phyloP scores from a whole-genome alignment of 306 rosid genomes.

The Rosa lucieae region DNA sequence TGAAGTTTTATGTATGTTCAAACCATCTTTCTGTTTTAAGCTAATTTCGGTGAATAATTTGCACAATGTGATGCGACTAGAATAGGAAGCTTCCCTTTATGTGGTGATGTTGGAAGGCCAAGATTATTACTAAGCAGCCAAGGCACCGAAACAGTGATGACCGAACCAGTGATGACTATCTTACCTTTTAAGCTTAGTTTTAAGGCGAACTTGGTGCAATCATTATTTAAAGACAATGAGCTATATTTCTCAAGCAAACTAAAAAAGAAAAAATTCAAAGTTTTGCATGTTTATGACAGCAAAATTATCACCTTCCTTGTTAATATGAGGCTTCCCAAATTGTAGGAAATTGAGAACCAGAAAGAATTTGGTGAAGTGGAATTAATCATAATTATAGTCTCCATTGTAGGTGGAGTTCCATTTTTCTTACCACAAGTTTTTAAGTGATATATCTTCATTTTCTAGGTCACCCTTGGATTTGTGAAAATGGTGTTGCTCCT shows the following conservation, averaged over 20 bases:
- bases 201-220: slow-evolving; percentile 15
- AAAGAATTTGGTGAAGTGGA: slow-evolving; percentile 5
- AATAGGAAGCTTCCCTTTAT: background rate
- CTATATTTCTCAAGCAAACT: background rate
- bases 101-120: background rate
- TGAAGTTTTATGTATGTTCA: slow-evolving; percentile 81
- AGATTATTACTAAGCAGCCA: slow-evolving; percentile 1
- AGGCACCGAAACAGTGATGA: background rate
- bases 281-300: background rate
- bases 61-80: slow-evolving; percentile 16
- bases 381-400: slow-evolving; percentile 17
- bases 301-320: background rate
- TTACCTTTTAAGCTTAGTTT: background rate
- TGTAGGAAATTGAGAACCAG: background rate
- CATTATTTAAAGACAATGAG: background rate
- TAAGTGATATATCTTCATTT: slow-evolving; percentile 26
- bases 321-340: background rate
- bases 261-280: background rate
- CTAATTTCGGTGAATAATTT: background rate
- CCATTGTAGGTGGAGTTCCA: slow-evolving; percentile 4
- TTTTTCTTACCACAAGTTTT: slow-evolving; percentile 7
- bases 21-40: slow-evolving; percentile 25
- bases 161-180: background rate
- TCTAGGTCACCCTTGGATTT: slow-evolving; percentile 99
- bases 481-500: slow-evolving; percentile 99